Evolutionary conservation across 805 yeast genomes (phyloP), one percentile per base, ranked within the genome.

Genomic region (Kodamaea laetipori): DNA sequence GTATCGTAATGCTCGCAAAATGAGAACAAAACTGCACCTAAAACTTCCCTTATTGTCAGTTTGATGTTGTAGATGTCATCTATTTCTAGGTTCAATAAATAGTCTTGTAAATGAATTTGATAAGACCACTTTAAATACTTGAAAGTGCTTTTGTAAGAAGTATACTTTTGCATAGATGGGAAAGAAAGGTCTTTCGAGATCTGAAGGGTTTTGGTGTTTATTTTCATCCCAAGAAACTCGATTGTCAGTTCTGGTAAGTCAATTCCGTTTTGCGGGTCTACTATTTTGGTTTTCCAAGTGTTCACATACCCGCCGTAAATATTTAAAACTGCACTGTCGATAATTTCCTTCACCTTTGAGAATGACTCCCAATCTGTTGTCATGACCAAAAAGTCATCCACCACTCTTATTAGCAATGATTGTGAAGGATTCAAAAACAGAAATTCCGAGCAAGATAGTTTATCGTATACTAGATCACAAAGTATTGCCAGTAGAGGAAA

Each of bases 341-440:
- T 54, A 1, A 57, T 41, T 0, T 34, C 43, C 27, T 48, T 41
- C 6, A 60, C 61, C 16, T 40, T 30, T 4, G 54, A 33, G 40
- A 64, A 62, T 3, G 49, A 51, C 2, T 45, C 40, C 8, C 52
- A 19, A 26, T 69, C 57, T 0, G 80, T 67, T 0, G 94, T 75
- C 0, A 90, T 62, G n/a, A 88, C 69, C 19, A 90, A 57, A 54
- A 90, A 90, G 58, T 90, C 98, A 63, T 90, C 98, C 0, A 89
- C 95, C 15, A 87, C 60, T 41, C 97, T 64, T 6, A 88, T 44
- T 2, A 88, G 57, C 2, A 74, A 46, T 11, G 74, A 62, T 1
- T 52, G 44, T 2, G 61, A 53, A 4, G 52, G 46, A 2, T 33
- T 10, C 17, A 58, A 26, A 30, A 56, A 54, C 6, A 50, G 38